These are phyloP conservation scores for Thamnidium elegans DNA, from an alignment of 192 early-diverging fungal species.

Conservation along the genomic window DNA sequence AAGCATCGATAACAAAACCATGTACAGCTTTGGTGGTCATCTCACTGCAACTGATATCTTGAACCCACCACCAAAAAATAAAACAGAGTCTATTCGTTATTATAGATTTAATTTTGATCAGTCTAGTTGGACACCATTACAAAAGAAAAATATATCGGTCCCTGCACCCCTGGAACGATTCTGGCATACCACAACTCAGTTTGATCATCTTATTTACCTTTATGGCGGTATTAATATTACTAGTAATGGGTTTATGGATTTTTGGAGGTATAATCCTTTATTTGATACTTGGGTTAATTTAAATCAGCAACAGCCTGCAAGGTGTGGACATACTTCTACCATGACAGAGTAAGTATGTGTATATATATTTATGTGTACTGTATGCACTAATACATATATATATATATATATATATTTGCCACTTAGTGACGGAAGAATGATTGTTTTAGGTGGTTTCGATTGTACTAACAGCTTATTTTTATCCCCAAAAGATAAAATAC, in stretches of 20 bases:
- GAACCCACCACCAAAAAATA: background rate
- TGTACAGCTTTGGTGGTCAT: slow-evolving; percentile 18
- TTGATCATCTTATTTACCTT: background rate
- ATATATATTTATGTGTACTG: background rate
- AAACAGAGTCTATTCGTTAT: slow-evolving; percentile 4
- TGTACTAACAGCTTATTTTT: background rate
- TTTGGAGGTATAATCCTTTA: slow-evolving; percentile 14
- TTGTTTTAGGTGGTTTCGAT: slow-evolving; percentile 18
- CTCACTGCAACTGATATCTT: background rate
- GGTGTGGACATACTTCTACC: slow-evolving; percentile 18
- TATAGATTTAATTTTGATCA: slow-evolving; percentile 17
- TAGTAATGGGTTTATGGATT: slow-evolving; percentile 1
- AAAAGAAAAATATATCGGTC: background rate
- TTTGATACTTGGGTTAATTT: background rate
- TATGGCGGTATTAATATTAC: slow-evolving; percentile 20
- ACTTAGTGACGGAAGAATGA: slow-evolving; percentile 10
- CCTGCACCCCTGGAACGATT: slow-evolving; percentile 15
- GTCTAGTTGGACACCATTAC: slow-evolving; percentile 14
- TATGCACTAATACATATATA: no score
- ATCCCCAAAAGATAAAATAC: slow-evolving; percentile 3
- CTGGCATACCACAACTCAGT: slow-evolving; percentile 19
- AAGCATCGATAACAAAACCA: background rate
- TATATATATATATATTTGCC: no score
- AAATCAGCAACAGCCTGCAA: background rate
- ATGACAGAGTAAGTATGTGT: slow-evolving; percentile 9